These are phyloP conservation scores for Talaromyces piceae DNA, from an alignment of 2,329 filamentous ascomycete species.

Conservation along the genomic window DNA sequence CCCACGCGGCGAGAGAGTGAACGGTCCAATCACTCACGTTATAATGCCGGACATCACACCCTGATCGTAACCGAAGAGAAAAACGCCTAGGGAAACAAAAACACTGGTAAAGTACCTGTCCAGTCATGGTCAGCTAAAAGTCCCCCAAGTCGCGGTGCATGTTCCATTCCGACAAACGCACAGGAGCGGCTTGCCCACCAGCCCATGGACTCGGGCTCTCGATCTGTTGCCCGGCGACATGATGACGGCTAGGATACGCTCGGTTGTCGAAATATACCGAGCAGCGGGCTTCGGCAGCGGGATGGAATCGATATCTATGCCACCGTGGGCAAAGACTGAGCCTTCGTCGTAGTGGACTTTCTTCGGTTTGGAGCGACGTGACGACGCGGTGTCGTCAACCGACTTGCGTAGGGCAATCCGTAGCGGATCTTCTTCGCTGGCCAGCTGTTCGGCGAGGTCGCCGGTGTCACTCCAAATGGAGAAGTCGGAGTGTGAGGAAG, in stretches of 20 bases:
- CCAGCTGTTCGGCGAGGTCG: conserved; percentile 86
- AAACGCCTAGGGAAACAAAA: conserved; percentile 56
- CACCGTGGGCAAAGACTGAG: conserved; percentile 17
- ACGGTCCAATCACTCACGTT: conserved; percentile 43
- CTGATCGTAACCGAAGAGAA: conserved; percentile 59
- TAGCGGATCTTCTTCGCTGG: conserved; percentile 74
- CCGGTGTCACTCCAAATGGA: conserved; percentile 90
- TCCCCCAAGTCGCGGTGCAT: background rate
- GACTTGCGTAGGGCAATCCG: conserved; percentile 61
- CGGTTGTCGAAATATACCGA: conserved; percentile 55
- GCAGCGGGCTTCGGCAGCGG: conserved; percentile 63
- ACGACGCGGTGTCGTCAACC: conserved; percentile 47
- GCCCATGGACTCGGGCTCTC: conserved; percentile 70
- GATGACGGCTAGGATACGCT: conserved; percentile 69
- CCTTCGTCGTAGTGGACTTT: conserved; percentile 56
- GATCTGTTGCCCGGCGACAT: conserved; percentile 70
- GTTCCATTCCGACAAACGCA: conserved; percentile 43
- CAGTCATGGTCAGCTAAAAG: background rate
- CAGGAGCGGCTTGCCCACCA: conserved; percentile 93
- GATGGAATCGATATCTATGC: conserved; percentile 46
- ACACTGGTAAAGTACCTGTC: conserved; percentile 88
- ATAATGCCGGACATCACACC: conserved; percentile 64
- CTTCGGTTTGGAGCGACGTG: conserved; percentile 26
- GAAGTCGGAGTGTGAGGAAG: conserved; percentile 54
- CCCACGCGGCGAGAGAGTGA: background rate